A percentile compares a stretch with the other conserved stretches of the same genome.
Conservation (phyloP, 208 protist genomes). For the Giardia muris region DNA sequence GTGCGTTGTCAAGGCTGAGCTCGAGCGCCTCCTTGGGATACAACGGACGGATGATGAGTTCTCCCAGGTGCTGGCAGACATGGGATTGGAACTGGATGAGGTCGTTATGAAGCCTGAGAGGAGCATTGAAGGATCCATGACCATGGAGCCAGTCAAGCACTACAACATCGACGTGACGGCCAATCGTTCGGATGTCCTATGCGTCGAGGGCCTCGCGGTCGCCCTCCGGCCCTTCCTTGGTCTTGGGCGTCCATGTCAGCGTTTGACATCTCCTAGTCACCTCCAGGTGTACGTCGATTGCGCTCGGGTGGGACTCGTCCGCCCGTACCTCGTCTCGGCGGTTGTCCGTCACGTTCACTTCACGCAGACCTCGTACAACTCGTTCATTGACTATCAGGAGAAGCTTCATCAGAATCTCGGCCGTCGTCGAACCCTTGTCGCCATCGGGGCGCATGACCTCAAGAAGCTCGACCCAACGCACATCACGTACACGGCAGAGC, state of each 20-base stretch:
- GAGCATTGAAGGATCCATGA: neutral
- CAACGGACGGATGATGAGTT: conserved; percentile 31
- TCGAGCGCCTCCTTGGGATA: conserved; percentile 22
- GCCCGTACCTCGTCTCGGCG: conserved; percentile 84
- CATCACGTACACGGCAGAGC: conserved; percentile 28
- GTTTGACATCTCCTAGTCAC: too few relatives aligned
- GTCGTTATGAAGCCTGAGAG: conserved; percentile 9
- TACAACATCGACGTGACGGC: conserved; percentile 40
- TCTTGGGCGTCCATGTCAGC: neutral
- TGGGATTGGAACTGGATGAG: conserved; percentile 39
- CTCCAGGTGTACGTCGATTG: conserved; percentile 9
- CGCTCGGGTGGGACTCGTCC: conserved; percentile 53
- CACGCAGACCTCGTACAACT: conserved; percentile 68
- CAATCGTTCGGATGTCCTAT: conserved; percentile 36
- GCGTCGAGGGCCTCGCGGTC: conserved; percentile 29
- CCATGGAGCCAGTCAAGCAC: neutral
- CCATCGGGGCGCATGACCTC: conserved; percentile 97
- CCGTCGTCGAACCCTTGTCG: conserved; percentile 71
- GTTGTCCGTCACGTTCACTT: conserved; percentile 82
- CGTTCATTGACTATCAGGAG: conserved; percentile 92
- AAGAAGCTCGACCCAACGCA: conserved; percentile 62
- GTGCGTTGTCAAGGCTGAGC: neutral
- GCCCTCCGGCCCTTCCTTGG: conserved; percentile 8
- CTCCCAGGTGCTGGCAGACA: neutral
- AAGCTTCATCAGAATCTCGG: conserved; percentile 90